These are phyloP conservation scores for Bimuria novae-zelandiae DNA, from an alignment of 2,329 filamentous ascomycete species.

Conservation along the genomic window DNA sequence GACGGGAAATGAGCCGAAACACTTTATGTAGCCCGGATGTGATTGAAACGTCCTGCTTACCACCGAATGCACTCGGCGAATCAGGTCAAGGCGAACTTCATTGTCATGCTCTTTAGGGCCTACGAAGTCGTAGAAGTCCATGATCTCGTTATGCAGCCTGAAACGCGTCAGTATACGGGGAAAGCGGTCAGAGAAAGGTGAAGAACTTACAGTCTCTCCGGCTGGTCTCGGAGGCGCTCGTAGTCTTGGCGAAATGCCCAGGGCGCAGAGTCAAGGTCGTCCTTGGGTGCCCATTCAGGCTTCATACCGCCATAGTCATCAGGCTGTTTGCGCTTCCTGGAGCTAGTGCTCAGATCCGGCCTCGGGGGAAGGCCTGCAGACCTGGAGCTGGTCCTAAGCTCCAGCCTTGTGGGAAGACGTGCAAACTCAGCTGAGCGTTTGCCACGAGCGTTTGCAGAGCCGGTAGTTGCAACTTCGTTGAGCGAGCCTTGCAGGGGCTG, in stretches of 20 bases:
- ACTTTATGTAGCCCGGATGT: slow-evolving; percentile 62
- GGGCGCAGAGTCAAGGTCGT: slow-evolving; percentile 57
- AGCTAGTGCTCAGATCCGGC: slow-evolving; percentile 12
- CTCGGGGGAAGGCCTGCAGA: slow-evolving; percentile 11
- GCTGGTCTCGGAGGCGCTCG: slow-evolving; percentile 57
- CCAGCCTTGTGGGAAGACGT: too few relatives aligned
- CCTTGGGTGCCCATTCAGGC: slow-evolving; percentile 47
- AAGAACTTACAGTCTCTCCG: slow-evolving; percentile 53
- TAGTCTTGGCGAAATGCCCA: slow-evolving; percentile 53
- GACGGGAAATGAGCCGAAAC: slow-evolving; percentile 94
- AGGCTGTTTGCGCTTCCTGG: slow-evolving; percentile 70
- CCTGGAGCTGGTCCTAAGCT: too few relatives aligned
- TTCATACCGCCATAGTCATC: slow-evolving; percentile 45
- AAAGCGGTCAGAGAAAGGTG: not conserved
- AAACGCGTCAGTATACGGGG: not conserved
- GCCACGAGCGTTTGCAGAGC: not conserved
- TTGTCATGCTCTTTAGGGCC: slow-evolving; percentile 78
- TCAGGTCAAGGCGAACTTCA: slow-evolving; percentile 71
- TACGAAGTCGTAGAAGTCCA: slow-evolving; percentile 87
- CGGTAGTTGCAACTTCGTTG: slow-evolving; percentile 18
- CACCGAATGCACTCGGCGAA: slow-evolving; percentile 67
- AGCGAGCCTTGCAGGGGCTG: slow-evolving; percentile 27
- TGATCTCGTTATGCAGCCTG: slow-evolving; percentile 86
- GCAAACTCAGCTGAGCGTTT: slow-evolving; percentile 8
- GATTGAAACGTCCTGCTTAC: slow-evolving; percentile 50